Evolutionary conservation across 495 filamentous ascomycete genomes (phyloP).

Genomic region (Trichoderma virens): DNA sequence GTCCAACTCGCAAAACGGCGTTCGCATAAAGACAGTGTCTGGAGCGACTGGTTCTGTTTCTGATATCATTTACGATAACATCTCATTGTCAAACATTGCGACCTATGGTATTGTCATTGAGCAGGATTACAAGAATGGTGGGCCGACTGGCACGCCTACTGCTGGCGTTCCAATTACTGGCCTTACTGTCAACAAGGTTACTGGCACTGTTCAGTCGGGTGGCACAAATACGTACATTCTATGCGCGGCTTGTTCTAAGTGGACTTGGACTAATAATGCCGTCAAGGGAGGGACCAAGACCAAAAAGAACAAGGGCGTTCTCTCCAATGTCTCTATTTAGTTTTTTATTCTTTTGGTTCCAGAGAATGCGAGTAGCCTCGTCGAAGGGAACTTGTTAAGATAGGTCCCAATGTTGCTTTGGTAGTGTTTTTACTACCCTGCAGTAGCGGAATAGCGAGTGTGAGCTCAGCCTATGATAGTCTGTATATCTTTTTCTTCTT

Average conservation of each 20-base stretch:
- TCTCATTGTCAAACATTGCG: conserved; percentile 48
- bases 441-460: too few species aligned
- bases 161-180: conserved; percentile 54
- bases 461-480: too few species aligned
- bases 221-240: conserved; percentile 47
- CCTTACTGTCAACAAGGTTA: conserved; percentile 45
- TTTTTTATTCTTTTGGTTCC: neutral
- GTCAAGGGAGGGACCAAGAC: conserved; percentile 43
- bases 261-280: conserved; percentile 40
- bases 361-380: too few species aligned
- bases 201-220: conserved; percentile 38
- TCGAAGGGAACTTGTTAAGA: too few species aligned
- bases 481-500: too few species aligned
- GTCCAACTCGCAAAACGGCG: conserved; percentile 46
- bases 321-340: neutral
- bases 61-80: conserved; percentile 52
- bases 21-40: conserved; percentile 59
- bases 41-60: conserved; percentile 48
- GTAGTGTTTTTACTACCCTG: too few species aligned
- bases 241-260: conserved; percentile 42
- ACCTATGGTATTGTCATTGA: conserved; percentile 60
- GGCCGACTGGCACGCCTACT: conserved; percentile 55
- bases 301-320: conserved; percentile 18
- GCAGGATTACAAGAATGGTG: conserved; percentile 50
- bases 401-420: too few species aligned